Percentiles rank a stretch among this genome's conserved stretches.
Conservation (phyloP, 306 rosid species). For the Ochetophila trinervis region DNA sequence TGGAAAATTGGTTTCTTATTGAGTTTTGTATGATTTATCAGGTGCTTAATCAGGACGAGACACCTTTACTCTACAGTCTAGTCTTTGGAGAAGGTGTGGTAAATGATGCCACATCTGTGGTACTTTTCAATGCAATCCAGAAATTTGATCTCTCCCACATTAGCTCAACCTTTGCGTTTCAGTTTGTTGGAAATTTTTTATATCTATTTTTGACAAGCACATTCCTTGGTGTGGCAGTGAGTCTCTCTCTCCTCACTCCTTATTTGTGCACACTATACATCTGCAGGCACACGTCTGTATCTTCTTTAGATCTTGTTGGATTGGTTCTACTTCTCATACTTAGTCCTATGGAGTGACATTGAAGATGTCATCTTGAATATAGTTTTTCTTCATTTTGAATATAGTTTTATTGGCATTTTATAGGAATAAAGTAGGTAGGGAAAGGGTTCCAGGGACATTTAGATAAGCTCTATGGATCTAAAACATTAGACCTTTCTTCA, state of each 20-base stretch:
- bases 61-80: slow-evolving; percentile 62
- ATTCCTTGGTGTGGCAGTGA: slow-evolving; percentile 52
- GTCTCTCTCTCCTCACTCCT: slow-evolving; percentile 20
- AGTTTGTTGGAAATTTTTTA: slow-evolving; percentile 35
- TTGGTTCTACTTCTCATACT: too few species aligned
- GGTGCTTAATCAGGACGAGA: slow-evolving; percentile 75
- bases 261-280: background rate
- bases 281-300: too few species aligned
- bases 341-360: background rate
- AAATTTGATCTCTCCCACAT: slow-evolving; percentile 50
- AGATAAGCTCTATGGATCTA: background rate
- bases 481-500: background rate
- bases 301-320: background rate
- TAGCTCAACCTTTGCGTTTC: slow-evolving; percentile 35
- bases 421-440: background rate
- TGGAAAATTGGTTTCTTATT: background rate
- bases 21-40: slow-evolving; percentile 31
- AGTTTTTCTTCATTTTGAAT: background rate
- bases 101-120: slow-evolving; percentile 71
- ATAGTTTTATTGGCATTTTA: background rate
- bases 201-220: slow-evolving; percentile 54
- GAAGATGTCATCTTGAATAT: background rate
- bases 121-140: slow-evolving; percentile 64
- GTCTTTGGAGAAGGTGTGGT: slow-evolving; percentile 76
- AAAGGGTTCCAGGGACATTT: background rate